Evolutionary conservation across 2,329 filamentous ascomycete species (phyloP), one percentile per base, ranked within the genome.

Genomic region (Elsinoe arachidis): DNA sequence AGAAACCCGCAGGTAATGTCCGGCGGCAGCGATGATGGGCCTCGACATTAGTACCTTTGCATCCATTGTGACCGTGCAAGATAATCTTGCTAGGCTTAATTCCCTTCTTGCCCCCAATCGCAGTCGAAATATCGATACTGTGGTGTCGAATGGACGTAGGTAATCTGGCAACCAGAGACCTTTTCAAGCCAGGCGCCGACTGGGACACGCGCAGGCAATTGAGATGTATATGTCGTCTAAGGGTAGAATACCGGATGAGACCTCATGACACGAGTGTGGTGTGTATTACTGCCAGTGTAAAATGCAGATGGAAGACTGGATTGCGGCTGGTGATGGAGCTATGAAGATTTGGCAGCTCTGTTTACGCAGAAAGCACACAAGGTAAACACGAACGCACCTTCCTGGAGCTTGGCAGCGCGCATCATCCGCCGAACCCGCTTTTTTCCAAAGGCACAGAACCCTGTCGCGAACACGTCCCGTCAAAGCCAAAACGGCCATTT

Each of bases 1-100:
- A 17, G 19, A 46, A 46, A 5, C 9, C 26, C 26, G 41, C 41
- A 19, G 26, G 19, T 23, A 19, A 12, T 30, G 21, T 46, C 41
- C 21, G 46, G 33, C 30, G 19, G 21, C 23, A 35, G 37, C 38
- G 39, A 30, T 38, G 46, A 52, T 55, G 44, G 19, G 21, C 39
- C 41, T 38, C 44, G 15, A 54, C 51, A 38, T 53, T 56, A 44
- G 55, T 64, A 65, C 63, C 61, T 64, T 65, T 53, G 66, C 65
- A 60, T 67, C 65, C 65, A 67, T 67, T 39, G 41, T 62, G 59
- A 56, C n/a, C 37, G 56, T 44, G 26, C 21, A 17, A 26, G 54
- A 4, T 26, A 34, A 33, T 56, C 37, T 38, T 23, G 38, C 12
- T 58, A 12, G 34, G 43, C 33, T 21, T 46, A n/a, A 23, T 15